phyloP scores from a whole-genome alignment of 2,329 filamentous ascomycete genomes.

The Falciphora oryzae region DNA sequence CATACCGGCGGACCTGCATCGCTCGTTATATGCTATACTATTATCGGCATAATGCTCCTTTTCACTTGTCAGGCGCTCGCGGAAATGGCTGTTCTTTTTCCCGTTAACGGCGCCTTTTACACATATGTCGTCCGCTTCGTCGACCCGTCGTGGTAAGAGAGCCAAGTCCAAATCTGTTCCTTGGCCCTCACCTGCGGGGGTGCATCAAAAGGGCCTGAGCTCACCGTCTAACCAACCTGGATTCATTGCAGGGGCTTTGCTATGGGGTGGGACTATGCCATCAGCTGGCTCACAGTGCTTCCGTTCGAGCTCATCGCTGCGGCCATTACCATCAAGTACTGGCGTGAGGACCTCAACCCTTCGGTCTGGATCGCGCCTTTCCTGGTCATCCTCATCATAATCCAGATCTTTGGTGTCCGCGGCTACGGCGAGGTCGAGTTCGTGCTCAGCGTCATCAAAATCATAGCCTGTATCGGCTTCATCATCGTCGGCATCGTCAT shows the following conservation, averaged over 20 bases:
- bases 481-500: conserved; percentile 59
- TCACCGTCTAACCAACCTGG: conserved; percentile 1
- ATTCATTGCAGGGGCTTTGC: conserved; percentile 38
- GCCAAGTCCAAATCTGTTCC: conserved; percentile 46
- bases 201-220: neutral
- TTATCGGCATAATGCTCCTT: conserved; percentile 53
- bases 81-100: conserved; percentile 54
- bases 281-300: conserved; percentile 42
- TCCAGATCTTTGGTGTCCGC: conserved; percentile 51
- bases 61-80: conserved; percentile 54
- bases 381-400: conserved; percentile 41
- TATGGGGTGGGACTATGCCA: conserved; percentile 47
- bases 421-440: conserved; percentile 58
- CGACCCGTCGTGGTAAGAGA: conserved; percentile 47
- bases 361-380: conserved; percentile 53
- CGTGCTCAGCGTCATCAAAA: conserved; percentile 50
- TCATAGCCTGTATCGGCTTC: conserved; percentile 54
- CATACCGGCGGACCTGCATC: conserved; percentile 53
- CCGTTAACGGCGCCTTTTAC: conserved; percentile 57
- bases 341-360: conserved; percentile 43
- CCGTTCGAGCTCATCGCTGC: conserved; percentile 51
- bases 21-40: conserved; percentile 44
- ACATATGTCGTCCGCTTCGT: conserved; percentile 56
- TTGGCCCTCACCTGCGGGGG: neutral
- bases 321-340: conserved; percentile 47